Evolutionary conservation across 192 early-diverging fungal species (phyloP).

Genomic region (Linnemannia hyalina): DNA sequence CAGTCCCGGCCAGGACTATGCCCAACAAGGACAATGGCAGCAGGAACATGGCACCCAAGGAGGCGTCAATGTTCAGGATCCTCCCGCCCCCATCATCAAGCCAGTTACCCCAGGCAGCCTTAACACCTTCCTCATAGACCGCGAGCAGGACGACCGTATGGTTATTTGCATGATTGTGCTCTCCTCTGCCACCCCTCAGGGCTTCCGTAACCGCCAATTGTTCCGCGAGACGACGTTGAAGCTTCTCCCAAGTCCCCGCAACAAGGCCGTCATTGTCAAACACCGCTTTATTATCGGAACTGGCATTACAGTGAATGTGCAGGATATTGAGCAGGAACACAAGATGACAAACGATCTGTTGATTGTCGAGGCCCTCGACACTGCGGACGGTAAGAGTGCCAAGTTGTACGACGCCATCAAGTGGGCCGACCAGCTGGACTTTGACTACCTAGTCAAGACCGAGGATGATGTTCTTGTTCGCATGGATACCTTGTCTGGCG

Average conservation of each 20-base stretch:
- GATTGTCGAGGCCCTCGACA: constrained; percentile 59
- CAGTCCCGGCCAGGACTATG: background rate
- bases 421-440: constrained; percentile 60
- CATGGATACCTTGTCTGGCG: constrained; percentile 63
- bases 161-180: constrained; percentile 61
- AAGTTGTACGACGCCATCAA: constrained; percentile 65
- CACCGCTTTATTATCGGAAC: constrained; percentile 64
- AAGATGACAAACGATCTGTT: constrained; percentile 55
- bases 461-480: constrained; percentile 69
- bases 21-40: background rate
- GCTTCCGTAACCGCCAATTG: constrained; percentile 55
- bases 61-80: constrained; percentile 9
- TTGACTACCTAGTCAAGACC: constrained; percentile 67
- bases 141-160: constrained; percentile 44
- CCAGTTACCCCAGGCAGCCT: constrained; percentile 8
- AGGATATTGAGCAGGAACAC: constrained; percentile 55
- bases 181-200: constrained; percentile 65
- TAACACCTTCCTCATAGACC: constrained; percentile 15
- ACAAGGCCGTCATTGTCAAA: constrained; percentile 54
- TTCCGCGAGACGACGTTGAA: constrained; percentile 65
- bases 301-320: constrained; percentile 34
- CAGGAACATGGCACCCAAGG: constrained; percentile 1
- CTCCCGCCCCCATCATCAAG: background rate
- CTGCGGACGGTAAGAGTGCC: constrained; percentile 57
- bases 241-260: constrained; percentile 57